Conservation (phyloP, 2,329 filamentous ascomycete genomes). For the Sporothrix brasiliensis region DNA sequence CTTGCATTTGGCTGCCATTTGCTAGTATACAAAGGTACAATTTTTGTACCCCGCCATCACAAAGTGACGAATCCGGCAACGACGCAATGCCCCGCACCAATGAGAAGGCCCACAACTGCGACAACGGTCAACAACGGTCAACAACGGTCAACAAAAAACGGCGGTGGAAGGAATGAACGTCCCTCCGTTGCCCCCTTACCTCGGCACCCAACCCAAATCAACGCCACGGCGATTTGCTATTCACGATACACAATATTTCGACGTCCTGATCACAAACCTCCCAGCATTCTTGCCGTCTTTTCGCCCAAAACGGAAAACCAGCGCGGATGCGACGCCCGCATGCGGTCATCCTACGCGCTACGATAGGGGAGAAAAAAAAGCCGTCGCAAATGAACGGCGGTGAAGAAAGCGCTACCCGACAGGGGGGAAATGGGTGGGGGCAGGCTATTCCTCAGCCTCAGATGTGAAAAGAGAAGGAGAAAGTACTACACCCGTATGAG, state of each 20-base stretch:
- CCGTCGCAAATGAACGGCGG: constrained; percentile 13
- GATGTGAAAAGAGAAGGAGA: background rate
- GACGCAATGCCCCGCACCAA: constrained; percentile 25
- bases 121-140: constrained; percentile 12
- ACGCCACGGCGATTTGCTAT: no score
- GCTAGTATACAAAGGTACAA: background rate
- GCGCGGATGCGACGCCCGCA: constrained; percentile 23
- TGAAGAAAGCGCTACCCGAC: background rate
- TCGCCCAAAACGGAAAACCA: background rate
- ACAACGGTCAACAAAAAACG: background rate
- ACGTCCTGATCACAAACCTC: background rate
- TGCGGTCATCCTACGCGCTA: constrained; percentile 4
- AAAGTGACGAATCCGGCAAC: constrained; percentile 22
- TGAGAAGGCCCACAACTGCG: constrained; percentile 20
- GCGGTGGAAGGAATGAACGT: background rate
- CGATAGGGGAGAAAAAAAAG: background rate
- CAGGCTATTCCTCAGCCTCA: background rate
- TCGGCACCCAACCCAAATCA: no score
- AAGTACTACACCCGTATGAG: background rate
- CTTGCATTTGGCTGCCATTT: background rate
- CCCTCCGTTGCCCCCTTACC: no score
- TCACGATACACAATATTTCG: no score
- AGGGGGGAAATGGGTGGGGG: background rate
- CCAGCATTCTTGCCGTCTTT: background rate
- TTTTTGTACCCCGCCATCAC: constrained; percentile 12